phyloP scores from a whole-genome alignment of 176 grass and related monocot species.

The Themeda triandra region DNA sequence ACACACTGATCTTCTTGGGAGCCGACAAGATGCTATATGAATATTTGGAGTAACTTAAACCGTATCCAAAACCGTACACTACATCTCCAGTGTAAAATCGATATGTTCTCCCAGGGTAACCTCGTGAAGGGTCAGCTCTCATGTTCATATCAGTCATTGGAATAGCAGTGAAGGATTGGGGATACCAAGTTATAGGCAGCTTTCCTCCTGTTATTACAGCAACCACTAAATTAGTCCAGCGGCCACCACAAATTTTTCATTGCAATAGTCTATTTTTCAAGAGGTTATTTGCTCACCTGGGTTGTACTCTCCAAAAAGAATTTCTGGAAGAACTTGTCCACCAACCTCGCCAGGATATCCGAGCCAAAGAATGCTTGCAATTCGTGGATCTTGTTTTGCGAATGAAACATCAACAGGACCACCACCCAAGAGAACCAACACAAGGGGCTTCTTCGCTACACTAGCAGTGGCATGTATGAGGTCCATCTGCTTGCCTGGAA shows the following conservation, averaged over 20 bases:
- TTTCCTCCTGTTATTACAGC: constrained; percentile 49
- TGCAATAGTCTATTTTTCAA: constrained; percentile 1
- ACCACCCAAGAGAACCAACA: constrained; percentile 77
- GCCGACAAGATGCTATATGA: constrained; percentile 53
- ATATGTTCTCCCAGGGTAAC: constrained; percentile 87
- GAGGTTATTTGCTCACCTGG: constrained; percentile 50
- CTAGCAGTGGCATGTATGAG: constrained; percentile 48
- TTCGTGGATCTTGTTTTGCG: constrained; percentile 45
- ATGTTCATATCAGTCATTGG: constrained; percentile 93
- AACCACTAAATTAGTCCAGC: constrained; percentile 7
- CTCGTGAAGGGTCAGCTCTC: constrained; percentile 62
- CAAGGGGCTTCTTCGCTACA: constrained; percentile 59
- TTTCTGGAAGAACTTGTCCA: constrained; percentile 79
- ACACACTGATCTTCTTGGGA: constrained; percentile 57
- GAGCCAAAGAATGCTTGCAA: constrained; percentile 81
- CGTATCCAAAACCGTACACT: constrained; percentile 79
- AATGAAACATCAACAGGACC: constrained; percentile 89
- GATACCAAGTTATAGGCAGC: constrained; percentile 81
- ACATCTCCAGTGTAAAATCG: constrained; percentile 81
- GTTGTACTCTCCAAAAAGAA: constrained; percentile 81
- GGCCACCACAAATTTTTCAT: background rate
- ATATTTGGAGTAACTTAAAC: constrained; percentile 81
- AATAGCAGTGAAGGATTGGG: constrained; percentile 70
- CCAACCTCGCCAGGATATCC: constrained; percentile 90
- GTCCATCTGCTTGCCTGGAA: constrained; percentile 83